Conservation (phyloP, 768 basidiomycete genomes). For the Pulveroboletus ravenelii region DNA sequence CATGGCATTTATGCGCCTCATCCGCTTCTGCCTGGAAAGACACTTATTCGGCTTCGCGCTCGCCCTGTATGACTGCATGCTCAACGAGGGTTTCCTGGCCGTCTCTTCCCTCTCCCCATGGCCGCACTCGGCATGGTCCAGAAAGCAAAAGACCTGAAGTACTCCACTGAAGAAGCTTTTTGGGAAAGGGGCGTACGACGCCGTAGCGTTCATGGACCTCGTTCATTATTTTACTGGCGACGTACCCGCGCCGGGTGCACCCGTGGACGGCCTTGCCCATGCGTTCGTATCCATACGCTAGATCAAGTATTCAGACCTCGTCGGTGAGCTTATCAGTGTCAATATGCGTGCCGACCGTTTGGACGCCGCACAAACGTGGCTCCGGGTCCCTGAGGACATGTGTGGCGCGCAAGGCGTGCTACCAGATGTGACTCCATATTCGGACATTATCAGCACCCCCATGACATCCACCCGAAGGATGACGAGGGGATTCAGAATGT, state of each 20-base stretch:
- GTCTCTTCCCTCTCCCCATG: conserved; percentile 35
- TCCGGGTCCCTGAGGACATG: conserved; percentile 18
- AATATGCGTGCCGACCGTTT: conserved; percentile 29
- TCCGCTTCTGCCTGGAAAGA: neutral
- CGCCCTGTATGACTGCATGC: no score
- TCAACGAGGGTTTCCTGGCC: no score
- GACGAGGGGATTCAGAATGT: conserved; percentile 29
- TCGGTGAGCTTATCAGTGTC: neutral
- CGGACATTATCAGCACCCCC: conserved; percentile 34
- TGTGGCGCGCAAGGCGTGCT: conserved; percentile 14
- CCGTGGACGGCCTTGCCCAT: conserved; percentile 17
- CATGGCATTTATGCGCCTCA: conserved; percentile 26
- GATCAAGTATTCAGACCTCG: no score
- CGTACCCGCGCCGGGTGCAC: conserved; percentile 7
- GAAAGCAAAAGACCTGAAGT: neutral
- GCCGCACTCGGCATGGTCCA: conserved; percentile 29
- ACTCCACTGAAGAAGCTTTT: neutral
- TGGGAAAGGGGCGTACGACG: conserved; percentile 14
- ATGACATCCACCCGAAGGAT: conserved; percentile 28
- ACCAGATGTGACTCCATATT: conserved; percentile 31
- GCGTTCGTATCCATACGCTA: conserved; percentile 13
- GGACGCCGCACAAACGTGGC: conserved; percentile 25
- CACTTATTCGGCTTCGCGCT: no score
- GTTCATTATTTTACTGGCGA: conserved; percentile 11
- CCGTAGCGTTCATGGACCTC: conserved; percentile 21